A percentile compares a stretch with the other conserved stretches of the same genome.
phyloP scores from a whole-genome alignment of 2,329 filamentous ascomycete genomes.

The Pezicula neosporulosa region DNA sequence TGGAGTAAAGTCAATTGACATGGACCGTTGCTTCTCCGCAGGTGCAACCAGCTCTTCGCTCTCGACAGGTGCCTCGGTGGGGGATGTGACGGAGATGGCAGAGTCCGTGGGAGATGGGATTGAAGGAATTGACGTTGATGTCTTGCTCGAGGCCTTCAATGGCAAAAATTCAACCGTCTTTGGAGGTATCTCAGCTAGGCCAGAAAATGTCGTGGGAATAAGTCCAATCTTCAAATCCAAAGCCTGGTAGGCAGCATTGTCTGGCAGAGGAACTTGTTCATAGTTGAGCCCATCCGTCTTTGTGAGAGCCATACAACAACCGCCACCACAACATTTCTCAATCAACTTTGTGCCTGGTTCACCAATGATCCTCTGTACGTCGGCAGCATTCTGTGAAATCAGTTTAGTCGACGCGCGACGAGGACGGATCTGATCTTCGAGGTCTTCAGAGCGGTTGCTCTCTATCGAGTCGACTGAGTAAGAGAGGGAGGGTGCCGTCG shows the following conservation, averaged over 20 bases:
- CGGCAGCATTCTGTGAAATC: constrained; percentile 59
- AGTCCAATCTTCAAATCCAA: constrained; percentile 73
- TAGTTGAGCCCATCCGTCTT: constrained; percentile 45
- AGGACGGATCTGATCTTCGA: constrained; percentile 42
- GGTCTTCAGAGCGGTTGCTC: constrained; percentile 30
- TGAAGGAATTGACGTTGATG: neutral
- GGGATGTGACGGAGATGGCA: constrained; percentile 36
- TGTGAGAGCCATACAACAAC: constrained; percentile 53
- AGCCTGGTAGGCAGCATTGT: constrained; percentile 81
- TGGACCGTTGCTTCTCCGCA: constrained; percentile 30
- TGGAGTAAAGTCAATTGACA: constrained; percentile 29
- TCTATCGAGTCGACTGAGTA: constrained; percentile 53
- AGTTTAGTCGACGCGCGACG: constrained; percentile 68
- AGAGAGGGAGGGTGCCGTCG: constrained; percentile 57
- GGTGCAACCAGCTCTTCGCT: constrained; percentile 33
- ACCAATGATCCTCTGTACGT: constrained; percentile 61
- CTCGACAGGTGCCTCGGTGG: constrained; percentile 28
- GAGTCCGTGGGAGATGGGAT: constrained; percentile 46
- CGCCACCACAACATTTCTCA: constrained; percentile 60
- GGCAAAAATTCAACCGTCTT: constrained; percentile 71
- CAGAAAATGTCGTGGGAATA: constrained; percentile 71
- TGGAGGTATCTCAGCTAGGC: constrained; percentile 67
- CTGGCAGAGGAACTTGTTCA: constrained; percentile 56
- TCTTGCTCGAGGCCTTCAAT: constrained; percentile 37
- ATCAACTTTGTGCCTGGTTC: constrained; percentile 60